These are phyloP conservation scores for Phaffia tasmanica DNA, from an alignment of 768 basidiomycete species.

Conservation along the genomic window DNA sequence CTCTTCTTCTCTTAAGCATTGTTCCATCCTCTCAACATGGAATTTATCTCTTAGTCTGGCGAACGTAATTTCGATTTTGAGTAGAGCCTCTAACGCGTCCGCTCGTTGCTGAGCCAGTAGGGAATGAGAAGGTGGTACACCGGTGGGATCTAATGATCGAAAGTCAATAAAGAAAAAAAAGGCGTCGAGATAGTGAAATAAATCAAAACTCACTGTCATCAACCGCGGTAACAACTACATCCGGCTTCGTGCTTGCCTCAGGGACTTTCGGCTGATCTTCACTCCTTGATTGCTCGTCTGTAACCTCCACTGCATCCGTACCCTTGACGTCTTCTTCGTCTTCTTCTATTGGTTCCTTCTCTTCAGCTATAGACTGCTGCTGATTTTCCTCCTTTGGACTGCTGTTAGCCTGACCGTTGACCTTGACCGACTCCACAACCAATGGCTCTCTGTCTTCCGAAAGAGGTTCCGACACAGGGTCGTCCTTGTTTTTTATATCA, in stretches of 20 bases:
- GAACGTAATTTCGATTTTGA: slow-evolving; percentile 85
- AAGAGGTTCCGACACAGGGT: too few species aligned
- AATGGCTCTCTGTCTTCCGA: too few species aligned
- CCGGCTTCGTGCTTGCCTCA: not conserved
- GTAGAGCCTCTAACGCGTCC: slow-evolving; percentile 80
- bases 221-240: not conserved
- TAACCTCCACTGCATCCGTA: too few species aligned
- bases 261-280: too few species aligned
- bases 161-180: slow-evolving; percentile 48
- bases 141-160: slow-evolving; percentile 35
- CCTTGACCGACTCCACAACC: too few species aligned
- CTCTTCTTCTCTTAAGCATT: slow-evolving; percentile 73
- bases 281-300: too few species aligned
- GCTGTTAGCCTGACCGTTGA: too few species aligned
- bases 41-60: slow-evolving; percentile 72
- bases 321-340: slow-evolving; percentile 1
- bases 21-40: slow-evolving; percentile 90
- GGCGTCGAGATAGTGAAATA: slow-evolving; percentile 35
- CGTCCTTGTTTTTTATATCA: too few species aligned
- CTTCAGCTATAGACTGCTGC: slow-evolving; percentile 21
- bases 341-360: slow-evolving; percentile 24
- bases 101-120: slow-evolving; percentile 32
- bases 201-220: slow-evolving; percentile 7
- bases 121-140: slow-evolving; percentile 25
- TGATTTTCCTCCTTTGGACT: slow-evolving; percentile 20